Conservation (phyloP, 306 rosid species). For the Cucurbita maxima region DNA sequence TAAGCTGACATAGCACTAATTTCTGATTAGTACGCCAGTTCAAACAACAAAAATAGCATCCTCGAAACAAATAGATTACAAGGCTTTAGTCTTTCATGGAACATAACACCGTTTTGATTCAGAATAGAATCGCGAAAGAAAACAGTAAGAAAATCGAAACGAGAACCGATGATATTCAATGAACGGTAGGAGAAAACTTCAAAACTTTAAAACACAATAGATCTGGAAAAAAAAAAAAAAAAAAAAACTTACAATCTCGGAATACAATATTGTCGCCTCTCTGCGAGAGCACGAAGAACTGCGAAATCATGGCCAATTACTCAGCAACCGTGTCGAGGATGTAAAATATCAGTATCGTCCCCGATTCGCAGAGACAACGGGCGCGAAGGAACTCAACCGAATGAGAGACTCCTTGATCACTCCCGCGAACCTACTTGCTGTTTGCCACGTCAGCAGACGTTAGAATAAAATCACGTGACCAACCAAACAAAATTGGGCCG, state of each 20-base stretch:
- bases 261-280: constrained; percentile 89
- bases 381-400: neutral
- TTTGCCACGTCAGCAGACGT: neutral
- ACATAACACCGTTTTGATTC: neutral
- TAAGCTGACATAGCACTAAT: too few species aligned
- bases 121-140: neutral
- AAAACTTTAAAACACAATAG: neutral
- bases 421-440: neutral
- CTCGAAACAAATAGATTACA: neutral
- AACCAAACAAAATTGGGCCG: neutral
- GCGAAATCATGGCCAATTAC: constrained; percentile 48
- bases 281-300: constrained; percentile 87
- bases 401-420: neutral
- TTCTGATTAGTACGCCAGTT: neutral
- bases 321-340: neutral
- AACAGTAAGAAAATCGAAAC: neutral
- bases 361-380: neutral
- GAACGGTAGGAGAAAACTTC: neutral
- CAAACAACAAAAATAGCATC: neutral
- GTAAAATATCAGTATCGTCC: neutral
- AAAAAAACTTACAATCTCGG: constrained; percentile 53
- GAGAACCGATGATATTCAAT: neutral
- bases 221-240: neutral
- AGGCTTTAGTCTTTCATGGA: neutral
- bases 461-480: neutral